Base-by-base conservation (phyloP, 495 filamentous ascomycete species). In the Aspergillus diversus region DNA sequence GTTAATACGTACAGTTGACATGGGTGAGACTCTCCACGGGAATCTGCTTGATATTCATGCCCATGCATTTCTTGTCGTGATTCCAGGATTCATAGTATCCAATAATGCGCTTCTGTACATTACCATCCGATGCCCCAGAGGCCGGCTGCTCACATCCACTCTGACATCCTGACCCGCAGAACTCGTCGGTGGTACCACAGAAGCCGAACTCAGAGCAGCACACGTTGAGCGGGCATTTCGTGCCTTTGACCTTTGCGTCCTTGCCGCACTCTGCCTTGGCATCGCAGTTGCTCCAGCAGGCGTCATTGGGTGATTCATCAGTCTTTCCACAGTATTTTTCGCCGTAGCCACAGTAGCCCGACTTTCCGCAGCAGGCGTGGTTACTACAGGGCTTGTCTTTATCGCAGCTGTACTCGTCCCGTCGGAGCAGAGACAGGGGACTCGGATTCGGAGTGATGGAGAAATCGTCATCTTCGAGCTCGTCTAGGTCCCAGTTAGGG, bases 141-240 rank as follows among this genome's bases (percentile, higher is more conserved):
- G 33, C 43, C 11, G 46, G 55, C 49, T 57, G 54, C 12, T 57
- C 61, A 17, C 61, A 67, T 16, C 49, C 39, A 33, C 52, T 48
- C 53, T 69, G 65, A 42, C 61, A 67, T 15, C 60, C 62, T 15
- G 27, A 43, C 13, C 33, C 67, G 63, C 83, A 85, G 67, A 80
- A 85, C 47, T 81, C 76, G 6, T 73, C 61, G 1, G 79, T 78
- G 3, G 73, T 80, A 8, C 74, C 74, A 56, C 74, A 77, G 49
- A 72, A 72, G 35, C 69, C 65, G 32, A 57, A 71, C 39, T 67
- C 46, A 9, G 47, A 60, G 42, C 75, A 78, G 62, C 75, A 75
- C 49, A 69, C 68, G 34, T 69, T 69, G 0, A 78, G 61, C 5
- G 73, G 73, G 21, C 75, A 77, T 21, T 62, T 60, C n/a, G 58